phyloP scores from a whole-genome alignment of 2,329 filamentous ascomycete species.

The Arthrobotrys sinensis region DNA sequence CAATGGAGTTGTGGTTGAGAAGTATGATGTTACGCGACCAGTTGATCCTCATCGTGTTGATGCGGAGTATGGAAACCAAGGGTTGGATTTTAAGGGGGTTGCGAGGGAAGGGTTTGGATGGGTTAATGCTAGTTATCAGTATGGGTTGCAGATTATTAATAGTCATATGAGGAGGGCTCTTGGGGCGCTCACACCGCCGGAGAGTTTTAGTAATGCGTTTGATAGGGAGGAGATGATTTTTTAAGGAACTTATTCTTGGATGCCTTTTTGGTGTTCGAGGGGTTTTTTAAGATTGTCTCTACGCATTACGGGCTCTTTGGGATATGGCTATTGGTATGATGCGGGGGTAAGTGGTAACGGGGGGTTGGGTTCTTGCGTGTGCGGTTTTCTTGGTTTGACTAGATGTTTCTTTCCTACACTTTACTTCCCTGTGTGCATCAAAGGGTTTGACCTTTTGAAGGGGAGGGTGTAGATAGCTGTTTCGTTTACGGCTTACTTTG shows the following conservation, averaged over 20 bases:
- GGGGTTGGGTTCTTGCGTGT: too few relatives aligned
- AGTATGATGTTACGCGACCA: constrained; percentile 94
- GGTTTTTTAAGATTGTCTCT: not conserved
- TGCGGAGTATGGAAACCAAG: constrained; percentile 98
- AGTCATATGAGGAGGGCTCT: constrained; percentile 91
- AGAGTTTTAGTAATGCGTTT: constrained; percentile 81
- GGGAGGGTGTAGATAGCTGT: not conserved
- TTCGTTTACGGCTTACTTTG: too few relatives aligned
- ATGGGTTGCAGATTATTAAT: constrained; percentile 88
- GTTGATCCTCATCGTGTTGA: constrained; percentile 94
- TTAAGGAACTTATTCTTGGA: too few relatives aligned
- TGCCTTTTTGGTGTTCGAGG: too few relatives aligned
- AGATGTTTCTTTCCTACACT: not conserved
- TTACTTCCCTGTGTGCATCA: too few relatives aligned
- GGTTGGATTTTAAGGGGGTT: constrained; percentile 93
- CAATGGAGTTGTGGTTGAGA: constrained; percentile 98
- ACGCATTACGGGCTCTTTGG: not conserved
- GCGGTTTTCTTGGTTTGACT: not conserved
- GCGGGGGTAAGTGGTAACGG: too few relatives aligned
- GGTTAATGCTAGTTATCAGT: constrained; percentile 98
- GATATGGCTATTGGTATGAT: too few relatives aligned
- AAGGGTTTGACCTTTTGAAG: too few relatives aligned
- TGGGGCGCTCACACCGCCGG: constrained; percentile 88
- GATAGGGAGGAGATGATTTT: constrained; percentile 64
- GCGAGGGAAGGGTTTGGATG: constrained; percentile 97